Percentiles rank a stretch among this genome's conserved stretches.
Conservation (phyloP, 192 early-diverging fungal genomes). For the Diversispora eburnea region DNA sequence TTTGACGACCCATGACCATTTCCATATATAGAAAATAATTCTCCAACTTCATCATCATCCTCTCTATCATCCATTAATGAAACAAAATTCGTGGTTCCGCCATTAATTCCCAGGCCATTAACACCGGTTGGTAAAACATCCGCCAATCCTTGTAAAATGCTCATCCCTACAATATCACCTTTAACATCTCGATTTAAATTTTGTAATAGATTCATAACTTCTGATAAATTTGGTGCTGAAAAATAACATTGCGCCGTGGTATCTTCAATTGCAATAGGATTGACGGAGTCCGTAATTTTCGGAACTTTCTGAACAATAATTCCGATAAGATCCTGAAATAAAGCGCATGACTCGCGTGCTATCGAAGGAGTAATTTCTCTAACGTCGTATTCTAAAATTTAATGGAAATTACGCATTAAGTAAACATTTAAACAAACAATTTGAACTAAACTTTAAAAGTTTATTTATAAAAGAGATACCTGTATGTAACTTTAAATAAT, state of each 20-base stretch:
- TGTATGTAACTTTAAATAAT: conserved; percentile 24
- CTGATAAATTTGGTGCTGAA: conserved; percentile 20
- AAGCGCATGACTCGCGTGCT: conserved; percentile 9
- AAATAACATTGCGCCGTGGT: conserved; percentile 21
- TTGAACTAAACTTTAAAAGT: background rate
- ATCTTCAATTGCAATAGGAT: background rate
- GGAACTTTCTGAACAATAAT: conserved; percentile 1
- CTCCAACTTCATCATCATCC: conserved; percentile 20
- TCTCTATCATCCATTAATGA: background rate
- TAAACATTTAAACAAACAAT: background rate
- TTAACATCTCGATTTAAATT: conserved; percentile 9
- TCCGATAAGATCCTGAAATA: conserved; percentile 29
- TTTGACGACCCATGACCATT: background rate
- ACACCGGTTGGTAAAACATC: background rate
- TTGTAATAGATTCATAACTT: conserved; percentile 18
- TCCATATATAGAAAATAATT: conserved; percentile 5
- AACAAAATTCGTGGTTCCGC: background rate
- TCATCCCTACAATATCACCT: conserved; percentile 5
- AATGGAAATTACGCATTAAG: background rate
- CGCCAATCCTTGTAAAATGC: conserved; percentile 7
- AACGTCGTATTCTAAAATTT: conserved; percentile 15
- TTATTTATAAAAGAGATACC: background rate
- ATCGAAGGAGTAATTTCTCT: conserved; percentile 13
- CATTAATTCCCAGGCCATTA: conserved; percentile 12
- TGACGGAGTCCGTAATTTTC: background rate